Base-by-base conservation (phyloP, 306 rosid genomes). In the Senna tora region DNA sequence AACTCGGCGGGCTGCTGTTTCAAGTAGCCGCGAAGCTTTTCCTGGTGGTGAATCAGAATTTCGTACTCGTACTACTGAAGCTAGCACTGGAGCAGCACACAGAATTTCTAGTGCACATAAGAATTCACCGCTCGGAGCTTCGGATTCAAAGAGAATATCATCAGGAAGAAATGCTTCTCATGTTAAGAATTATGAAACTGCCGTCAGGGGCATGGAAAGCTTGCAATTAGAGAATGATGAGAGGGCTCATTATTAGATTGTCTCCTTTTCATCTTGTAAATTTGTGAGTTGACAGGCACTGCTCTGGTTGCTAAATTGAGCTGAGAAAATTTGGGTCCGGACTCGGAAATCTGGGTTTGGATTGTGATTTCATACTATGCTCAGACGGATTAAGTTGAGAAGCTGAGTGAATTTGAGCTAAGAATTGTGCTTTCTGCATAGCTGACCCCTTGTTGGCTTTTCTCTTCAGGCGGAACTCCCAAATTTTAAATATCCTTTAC, bases 201-300 rank as follows among this genome's bases (percentile, higher is more conserved):
- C 96, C 7, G 78, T 91, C 57, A 87, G 81, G 81, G 97, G 96
- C 73, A 85, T 91, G 25, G 95, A 88, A 67, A 65, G 87, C 61
- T 83, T 88, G 81, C 96, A 85, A 51, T 61, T 91, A 70, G 97
- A 88, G 60, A 84, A 76, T 56, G 90, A 91, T 0, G 91, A 83
- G 84, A 90, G 87, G 80, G 84, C 77, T 56, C 88, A 75, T 58
- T 65, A 79, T 59, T 90, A 76, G 81, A 53, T 67, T 52, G 73
- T 38, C 55, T 6, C 70, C 69, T 69, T 41, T 32, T 56, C 79
- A 70, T 80, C 58, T 72, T 79, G 80, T 84, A 82, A 79, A 72
- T 77, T 69, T 74, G 56, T 63, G 74, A 69, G 62, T 72, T 39
- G 79, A 51, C 65, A 41, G 73, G 71, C 57, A 30, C 66, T 63